Percentiles rank a stretch among this genome's conserved stretches.
phyloP scores from a whole-genome alignment of 1,284 basidiomycete species.

The Cystobasidium slooffiae region DNA sequence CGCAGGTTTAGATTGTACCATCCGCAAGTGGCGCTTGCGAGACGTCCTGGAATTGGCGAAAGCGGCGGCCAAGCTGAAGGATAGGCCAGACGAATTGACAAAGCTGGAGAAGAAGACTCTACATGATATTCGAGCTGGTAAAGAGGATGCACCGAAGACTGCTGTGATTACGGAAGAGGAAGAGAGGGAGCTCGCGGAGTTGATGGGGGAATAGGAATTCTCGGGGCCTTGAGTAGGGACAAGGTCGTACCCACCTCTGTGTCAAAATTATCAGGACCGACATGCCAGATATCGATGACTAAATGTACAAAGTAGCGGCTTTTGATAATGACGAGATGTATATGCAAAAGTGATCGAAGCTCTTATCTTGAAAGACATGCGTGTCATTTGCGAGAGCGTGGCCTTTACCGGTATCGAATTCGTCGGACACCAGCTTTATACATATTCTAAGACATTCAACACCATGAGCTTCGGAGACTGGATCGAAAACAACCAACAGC shows the following conservation, averaged over 20 bases:
- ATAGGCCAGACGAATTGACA: constrained; percentile 15
- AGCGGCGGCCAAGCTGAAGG: constrained; percentile 23
- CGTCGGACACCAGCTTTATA: not conserved
- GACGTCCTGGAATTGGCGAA: constrained; percentile 39
- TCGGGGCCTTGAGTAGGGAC: not conserved
- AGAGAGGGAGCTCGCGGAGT: constrained; percentile 45
- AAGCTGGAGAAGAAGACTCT: constrained; percentile 33
- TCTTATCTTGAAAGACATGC: not conserved
- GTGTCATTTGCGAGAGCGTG: not conserved
- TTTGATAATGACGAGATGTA: constrained; percentile 18
- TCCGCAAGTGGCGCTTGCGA: constrained; percentile 68
- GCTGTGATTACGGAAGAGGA: constrained; percentile 48
- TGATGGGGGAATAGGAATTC: constrained; percentile 26
- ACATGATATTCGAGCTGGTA: constrained; percentile 46
- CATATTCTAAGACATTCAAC: not conserved
- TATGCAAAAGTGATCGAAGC: constrained; percentile 29
- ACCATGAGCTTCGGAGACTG: constrained; percentile 56
- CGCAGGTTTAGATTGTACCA: constrained; percentile 78
- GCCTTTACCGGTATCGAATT: not conserved
- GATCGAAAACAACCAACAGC: constrained; percentile 71
- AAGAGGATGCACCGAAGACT: constrained; percentile 48
- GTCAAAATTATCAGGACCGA: too few species aligned
- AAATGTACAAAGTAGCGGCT: constrained; percentile 19
- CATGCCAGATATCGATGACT: not conserved
- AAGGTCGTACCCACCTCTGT: too few species aligned